These are phyloP conservation scores for Marchantia polymorpha DNA, from an alignment of 225 moss, liverwort and hornwort species.

Conservation along the genomic window DNA sequence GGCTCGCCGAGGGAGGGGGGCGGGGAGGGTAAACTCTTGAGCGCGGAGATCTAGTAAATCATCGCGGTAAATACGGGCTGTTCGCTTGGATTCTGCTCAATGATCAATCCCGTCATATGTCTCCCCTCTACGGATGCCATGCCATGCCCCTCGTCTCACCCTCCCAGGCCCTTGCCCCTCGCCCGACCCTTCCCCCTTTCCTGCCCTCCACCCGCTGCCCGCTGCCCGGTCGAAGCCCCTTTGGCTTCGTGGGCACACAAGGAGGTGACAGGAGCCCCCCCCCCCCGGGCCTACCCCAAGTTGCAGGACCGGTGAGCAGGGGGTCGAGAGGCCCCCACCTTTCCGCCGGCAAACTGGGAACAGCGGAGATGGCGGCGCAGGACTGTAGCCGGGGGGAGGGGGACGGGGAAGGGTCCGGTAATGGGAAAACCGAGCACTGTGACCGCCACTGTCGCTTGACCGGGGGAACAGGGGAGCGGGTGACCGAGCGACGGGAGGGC, in stretches of 20 bases:
- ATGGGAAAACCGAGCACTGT: neutral
- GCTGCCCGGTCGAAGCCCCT: no score
- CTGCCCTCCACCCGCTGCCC: neutral
- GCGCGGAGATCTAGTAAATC: constrained; percentile 25
- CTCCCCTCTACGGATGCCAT: neutral
- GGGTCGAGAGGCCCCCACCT: neutral
- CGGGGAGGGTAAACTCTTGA: constrained; percentile 6
- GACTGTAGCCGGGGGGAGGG: neutral
- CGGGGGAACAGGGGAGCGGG: neutral
- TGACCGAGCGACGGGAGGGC: neutral
- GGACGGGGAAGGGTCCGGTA: neutral
- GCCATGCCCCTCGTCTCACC: neutral
- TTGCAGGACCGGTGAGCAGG: neutral
- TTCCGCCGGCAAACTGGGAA: constrained; percentile 16
- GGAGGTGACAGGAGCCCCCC: neutral
- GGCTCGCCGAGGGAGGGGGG: neutral
- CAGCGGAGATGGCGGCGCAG: constrained; percentile 21
- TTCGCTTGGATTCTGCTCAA: constrained; percentile 29
- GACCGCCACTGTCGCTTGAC: constrained; percentile 1
- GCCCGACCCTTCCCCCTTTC: neutral
- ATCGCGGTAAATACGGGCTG: constrained; percentile 5
- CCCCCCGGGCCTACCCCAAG: neutral
- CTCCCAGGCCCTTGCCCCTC: neutral
- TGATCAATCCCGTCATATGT: constrained; percentile 9
- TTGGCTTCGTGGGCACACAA: neutral